Percentiles rank a stretch among this genome's conserved stretches.
phyloP scores from a whole-genome alignment of 1,284 basidiomycete genomes.

The Marasmius fiardii region DNA sequence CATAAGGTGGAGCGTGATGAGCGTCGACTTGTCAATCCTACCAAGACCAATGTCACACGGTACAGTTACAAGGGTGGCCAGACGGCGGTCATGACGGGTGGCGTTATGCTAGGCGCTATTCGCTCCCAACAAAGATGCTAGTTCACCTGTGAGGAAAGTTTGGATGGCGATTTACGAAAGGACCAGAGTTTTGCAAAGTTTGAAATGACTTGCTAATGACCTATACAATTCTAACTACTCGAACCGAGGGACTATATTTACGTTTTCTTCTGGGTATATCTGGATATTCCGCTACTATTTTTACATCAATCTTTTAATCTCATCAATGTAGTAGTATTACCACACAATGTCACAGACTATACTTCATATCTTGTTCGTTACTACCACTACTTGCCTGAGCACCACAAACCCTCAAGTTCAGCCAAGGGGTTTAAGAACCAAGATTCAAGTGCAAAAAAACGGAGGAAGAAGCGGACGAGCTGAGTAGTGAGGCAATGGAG shows the following conservation, averaged over 20 bases:
- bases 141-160: background rate
- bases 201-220: background rate
- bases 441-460: no score
- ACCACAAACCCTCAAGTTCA: no score
- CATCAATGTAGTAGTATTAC: background rate
- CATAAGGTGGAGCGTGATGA: conserved; percentile 3
- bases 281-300: background rate
- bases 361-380: no score
- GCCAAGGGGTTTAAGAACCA: no score
- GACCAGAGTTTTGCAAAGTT: background rate
- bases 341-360: background rate
- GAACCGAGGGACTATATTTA: background rate
- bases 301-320: background rate
- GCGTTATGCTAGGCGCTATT: conserved; percentile 11
- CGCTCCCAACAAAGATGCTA: background rate
- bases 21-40: conserved; percentile 7
- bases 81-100: conserved; percentile 10
- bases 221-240: background rate
- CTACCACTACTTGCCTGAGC: no score
- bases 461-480: no score
- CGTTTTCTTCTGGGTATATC: background rate
- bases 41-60: conserved; percentile 3
- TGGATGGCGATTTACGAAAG: background rate
- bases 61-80: background rate
- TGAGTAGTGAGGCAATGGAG: no score